Base-by-base conservation (phyloP, 2,329 filamentous ascomycete species). In the Cladosporium sp. region DNA sequence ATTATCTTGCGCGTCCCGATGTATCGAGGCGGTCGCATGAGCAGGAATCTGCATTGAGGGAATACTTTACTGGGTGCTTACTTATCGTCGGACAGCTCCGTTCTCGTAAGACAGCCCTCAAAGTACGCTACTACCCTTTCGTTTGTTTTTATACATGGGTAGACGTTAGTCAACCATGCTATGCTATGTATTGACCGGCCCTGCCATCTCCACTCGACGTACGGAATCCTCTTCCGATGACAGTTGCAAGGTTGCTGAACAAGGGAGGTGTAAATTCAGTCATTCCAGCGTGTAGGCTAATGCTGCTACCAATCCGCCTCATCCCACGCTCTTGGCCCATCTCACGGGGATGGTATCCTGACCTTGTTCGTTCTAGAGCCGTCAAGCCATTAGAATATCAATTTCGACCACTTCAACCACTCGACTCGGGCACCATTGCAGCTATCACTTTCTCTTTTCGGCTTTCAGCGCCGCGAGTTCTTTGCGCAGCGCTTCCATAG, bases 401-500 rank as follows among this genome's bases (percentile, higher is more conserved):
- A 4, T 46, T 46, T 46, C 39, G n/a, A 46, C 39, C n/a, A n/a
- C 39, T 46, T 46, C 39, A 46, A 46, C 39, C 39, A 46, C 39
- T 46, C 39, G 10, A 11, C 39, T 46, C 39, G 39, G 39, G 39
- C 39, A 46, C 39, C n/a, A 46, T 46, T 46, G 39, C 39, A 46
- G 39, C 39, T 23, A 46, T 57, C 36, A 49, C 36, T 60, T 48
- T n/a, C 39, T 60, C 30, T 61, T 54, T 34, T 46, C 36, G 6
- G 60, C 34, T 23, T 43, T 63, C 8, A 43, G 23, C 34, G 34
- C 48, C 7, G 28, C 58, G 34, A 67, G 61, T 64, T 70, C 67
- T 21, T 65, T 46, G 18, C 60, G 63, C 26, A 70, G 54, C 11
- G 21, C 10, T 10, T 67, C 39, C 18, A 74, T 65, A 1, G 72